Evolutionary conservation across 2,329 filamentous ascomycete genomes (phyloP).

Genomic region (Moelleriella libera): DNA sequence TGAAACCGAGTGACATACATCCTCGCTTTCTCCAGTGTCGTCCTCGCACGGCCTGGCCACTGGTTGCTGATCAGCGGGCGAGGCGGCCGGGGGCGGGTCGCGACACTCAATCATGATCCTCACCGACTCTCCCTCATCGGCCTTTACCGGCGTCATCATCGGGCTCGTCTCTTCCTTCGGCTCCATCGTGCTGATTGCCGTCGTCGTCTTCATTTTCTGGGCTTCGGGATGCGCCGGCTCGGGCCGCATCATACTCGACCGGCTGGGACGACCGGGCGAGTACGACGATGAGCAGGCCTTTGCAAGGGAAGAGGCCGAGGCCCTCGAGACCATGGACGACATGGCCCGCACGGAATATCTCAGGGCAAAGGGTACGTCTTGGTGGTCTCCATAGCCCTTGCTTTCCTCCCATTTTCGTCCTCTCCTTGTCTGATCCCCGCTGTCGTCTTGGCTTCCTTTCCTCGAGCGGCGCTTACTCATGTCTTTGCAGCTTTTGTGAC

Average conservation of each 20-base stretch:
- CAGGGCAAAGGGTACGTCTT: constrained; percentile 74
- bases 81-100: background rate
- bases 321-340: constrained; percentile 91
- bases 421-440: no score
- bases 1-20: no score
- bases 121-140: constrained; percentile 25
- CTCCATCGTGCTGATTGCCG: constrained; percentile 69
- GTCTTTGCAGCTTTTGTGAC: constrained; percentile 65
- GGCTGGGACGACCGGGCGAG: constrained; percentile 84
- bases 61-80: no score
- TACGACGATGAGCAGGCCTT: constrained; percentile 97
- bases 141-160: constrained; percentile 72
- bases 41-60: no score
- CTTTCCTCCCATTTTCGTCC: background rate
- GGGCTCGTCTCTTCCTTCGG: constrained; percentile 90
- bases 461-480: background rate
- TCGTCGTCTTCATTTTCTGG: constrained; percentile 86
- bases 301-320: constrained; percentile 84
- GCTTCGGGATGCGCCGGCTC: constrained; percentile 56
- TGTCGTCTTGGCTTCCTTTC: constrained; percentile 4
- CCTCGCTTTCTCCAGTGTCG: no score
- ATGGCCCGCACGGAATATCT: constrained; percentile 80
- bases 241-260: constrained; percentile 84
- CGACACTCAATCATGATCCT: constrained; percentile 7
- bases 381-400: background rate